Evolutionary conservation across 2,329 filamentous ascomycete genomes (phyloP), one percentile per base, ranked within the genome.

Genomic region (Simplicillium sp.): DNA sequence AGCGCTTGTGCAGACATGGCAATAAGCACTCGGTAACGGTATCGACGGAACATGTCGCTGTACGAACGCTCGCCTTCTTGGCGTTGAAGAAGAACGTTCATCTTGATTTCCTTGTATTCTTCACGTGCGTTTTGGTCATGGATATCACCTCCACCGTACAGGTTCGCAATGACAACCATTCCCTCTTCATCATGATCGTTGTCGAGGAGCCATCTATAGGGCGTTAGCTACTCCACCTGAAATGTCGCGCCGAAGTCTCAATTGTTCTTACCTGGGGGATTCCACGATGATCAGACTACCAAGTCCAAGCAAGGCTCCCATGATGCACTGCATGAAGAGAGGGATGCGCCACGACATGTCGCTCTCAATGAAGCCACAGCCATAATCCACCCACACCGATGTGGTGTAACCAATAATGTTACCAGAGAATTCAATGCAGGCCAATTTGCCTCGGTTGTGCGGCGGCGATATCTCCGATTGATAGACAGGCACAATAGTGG

Each of bases 331-430:
- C 81, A 95, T 86, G 36, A 88, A 65, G 39, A 98, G 67, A 2
- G 92, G 92, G 35, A 96, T 53, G 37, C 92, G 84, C 92, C 92
- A 98, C 2, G 92, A 87, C 66, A 83, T 74, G 59, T 97, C 71
- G 53, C 71, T 86, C 46, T 87, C 64, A 56, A 98, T 97, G 58
- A 74, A 96, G 43, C 86, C 92, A 64, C 89, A 96, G 54, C 92
- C 90, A 64, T 97, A 98, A 62, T 98, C 92, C 20, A 97, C 90
- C 92, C 92, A 98, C 16, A 97, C 90, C 52, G 90, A 97, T 40
- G 87, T 88, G 41, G 90, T 84, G 59, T 98, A 98, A 28, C 92
- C 92, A 46, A 87, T 82, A 48, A 98, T 94, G 63, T 98, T 98
- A 40, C 92, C 92, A 0, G 90, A 90, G 57, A 97, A 98, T 61